Base-by-base conservation (phyloP, 805 yeast genomes). In the Kuraishia piskuri region DNA sequence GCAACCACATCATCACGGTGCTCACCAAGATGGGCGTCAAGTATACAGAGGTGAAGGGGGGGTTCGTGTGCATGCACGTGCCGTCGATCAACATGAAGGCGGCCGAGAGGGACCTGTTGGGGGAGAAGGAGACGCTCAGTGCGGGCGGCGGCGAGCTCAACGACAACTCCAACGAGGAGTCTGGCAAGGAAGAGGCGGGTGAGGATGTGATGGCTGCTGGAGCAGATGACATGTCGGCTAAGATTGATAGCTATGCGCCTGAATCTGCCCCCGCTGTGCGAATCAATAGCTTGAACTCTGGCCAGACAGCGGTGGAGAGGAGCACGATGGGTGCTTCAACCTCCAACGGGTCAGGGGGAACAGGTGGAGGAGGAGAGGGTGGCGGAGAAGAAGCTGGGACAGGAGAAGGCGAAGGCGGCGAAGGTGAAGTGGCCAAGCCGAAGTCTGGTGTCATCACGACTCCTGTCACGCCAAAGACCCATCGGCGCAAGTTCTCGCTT, bases 21-120 rank as follows among this genome's bases (percentile, higher is more conserved):
- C 76, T 91, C 64, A 83, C 82, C 20, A 82, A 82, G 57, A 74
- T 89, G 63, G 90, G 89, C 24, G 94, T 92, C 50, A 81, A 83
- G 55, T 91, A 79, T 66, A 86, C 84, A 57, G 98, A 91, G 69
- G 96, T 91, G 22, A 86, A 86, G 63, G 97, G 98, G 55, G 98
- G 97, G 0, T 91, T 92, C 66, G 79, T 89, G 22, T 91, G 98
- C 72, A 77, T 82, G 9, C 90, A 87, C 62, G 72, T 79, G 37
- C 78, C 85, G 46, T 79, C 83, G 2, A 72, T 74, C 54, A 61
- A 52, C 19, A 19, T 24, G 21, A 20, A 50, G 12, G 24, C 20
- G 10, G 40, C 40, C 9, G 40, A 31, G 40, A 12, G 40, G 40
- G 40, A 31, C 17, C 17, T 31, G 8, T 31, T 31, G 40, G 40